Conservation (phyloP, 176 grass and related monocot genomes). For the Miscanthus lutarioriparius region DNA sequence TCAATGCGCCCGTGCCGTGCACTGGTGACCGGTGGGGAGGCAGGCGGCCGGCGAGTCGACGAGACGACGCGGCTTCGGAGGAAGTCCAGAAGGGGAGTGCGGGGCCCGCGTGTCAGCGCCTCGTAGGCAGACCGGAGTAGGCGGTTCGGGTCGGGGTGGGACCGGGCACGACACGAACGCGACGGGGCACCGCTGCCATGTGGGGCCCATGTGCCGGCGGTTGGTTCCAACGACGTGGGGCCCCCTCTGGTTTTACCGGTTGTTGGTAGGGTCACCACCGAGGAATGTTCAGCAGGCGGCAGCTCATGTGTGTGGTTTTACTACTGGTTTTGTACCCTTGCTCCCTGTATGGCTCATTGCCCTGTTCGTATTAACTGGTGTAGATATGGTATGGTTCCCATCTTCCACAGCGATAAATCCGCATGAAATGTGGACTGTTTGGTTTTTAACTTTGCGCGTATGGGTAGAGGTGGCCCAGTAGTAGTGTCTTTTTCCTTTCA, state of each 20-base stretch:
- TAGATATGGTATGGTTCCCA: no score
- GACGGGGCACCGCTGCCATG: neutral
- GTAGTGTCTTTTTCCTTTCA: slow-evolving; percentile 8
- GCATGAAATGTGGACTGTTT: neutral
- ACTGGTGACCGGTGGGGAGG: neutral
- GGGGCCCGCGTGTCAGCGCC: neutral
- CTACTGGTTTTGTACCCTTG: neutral
- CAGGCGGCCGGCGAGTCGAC: neutral
- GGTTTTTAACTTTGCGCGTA: neutral
- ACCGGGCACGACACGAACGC: neutral
- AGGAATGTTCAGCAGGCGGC: neutral
- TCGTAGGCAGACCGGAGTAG: neutral
- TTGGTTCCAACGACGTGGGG: neutral
- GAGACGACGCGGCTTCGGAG: neutral
- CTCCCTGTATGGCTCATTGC: no score
- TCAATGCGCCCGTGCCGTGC: slow-evolving; percentile 41
- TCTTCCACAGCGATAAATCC: neutral
- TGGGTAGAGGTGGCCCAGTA: neutral
- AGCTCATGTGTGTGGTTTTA: no score
- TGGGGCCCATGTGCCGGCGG: neutral
- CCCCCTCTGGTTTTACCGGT: neutral
- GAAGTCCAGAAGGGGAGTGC: no score
- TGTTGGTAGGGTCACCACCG: neutral
- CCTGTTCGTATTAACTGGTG: no score
- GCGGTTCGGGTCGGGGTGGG: slow-evolving; percentile 8